These are phyloP conservation scores for Chaetomium strumarium DNA, from an alignment of 2,329 filamentous ascomycete species.

Conservation along the genomic window DNA sequence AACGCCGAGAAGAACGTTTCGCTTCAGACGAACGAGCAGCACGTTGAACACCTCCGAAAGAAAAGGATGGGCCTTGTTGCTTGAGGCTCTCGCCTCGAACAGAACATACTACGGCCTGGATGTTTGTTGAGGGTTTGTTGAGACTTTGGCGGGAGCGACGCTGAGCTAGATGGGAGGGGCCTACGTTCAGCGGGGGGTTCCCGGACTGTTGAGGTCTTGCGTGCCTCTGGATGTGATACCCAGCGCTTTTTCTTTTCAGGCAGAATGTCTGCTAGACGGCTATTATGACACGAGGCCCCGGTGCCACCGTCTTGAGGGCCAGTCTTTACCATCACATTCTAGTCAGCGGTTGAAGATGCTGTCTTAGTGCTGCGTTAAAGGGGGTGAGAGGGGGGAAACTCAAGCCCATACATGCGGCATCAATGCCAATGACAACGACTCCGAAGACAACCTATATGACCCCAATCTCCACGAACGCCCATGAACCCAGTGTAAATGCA, in stretches of 20 bases:
- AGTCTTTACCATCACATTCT: not conserved
- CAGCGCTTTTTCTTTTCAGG: constrained; percentile 1
- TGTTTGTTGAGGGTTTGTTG: not conserved
- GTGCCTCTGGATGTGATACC: constrained; percentile 11
- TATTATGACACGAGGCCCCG: not conserved
- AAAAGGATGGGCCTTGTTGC: constrained; percentile 21
- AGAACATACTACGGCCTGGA: not conserved
- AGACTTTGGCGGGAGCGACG: no score
- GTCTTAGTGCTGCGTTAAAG: no score
- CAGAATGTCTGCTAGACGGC: not conserved
- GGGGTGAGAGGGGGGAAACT: no score
- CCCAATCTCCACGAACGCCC: constrained; percentile 10
- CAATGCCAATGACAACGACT: not conserved
- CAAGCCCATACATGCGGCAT: not conserved
- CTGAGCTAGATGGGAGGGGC: not conserved
- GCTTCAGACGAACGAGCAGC: constrained; percentile 39
- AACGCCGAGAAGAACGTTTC: constrained; percentile 42
- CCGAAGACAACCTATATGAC: not conserved
- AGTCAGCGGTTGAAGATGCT: not conserved
- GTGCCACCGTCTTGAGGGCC: not conserved
- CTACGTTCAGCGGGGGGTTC: not conserved
- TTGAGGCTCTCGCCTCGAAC: not conserved
- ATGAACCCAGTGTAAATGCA: constrained; percentile 11
- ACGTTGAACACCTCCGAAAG: constrained; percentile 25
- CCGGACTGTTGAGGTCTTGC: not conserved